phyloP scores from a whole-genome alignment of 805 yeast genomes.

The Schizosaccharomyces cryophilus region DNA sequence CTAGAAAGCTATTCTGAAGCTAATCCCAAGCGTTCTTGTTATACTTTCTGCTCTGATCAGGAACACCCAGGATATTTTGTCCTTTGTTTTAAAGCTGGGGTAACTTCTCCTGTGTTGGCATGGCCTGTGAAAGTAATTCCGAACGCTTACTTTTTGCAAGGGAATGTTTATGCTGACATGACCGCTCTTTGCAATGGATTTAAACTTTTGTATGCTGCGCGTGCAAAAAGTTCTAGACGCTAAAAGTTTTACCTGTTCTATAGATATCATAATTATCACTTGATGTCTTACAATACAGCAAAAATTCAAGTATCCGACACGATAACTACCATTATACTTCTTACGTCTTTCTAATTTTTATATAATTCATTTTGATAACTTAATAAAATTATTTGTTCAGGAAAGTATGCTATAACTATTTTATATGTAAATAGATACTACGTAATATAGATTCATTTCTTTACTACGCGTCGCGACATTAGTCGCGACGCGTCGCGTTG shows the following conservation, averaged over 20 bases:
- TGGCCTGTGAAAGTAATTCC: constrained; percentile 87
- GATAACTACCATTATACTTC: background rate
- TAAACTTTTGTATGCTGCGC: constrained; percentile 29
- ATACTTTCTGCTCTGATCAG: constrained; percentile 75
- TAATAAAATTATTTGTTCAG: background rate
- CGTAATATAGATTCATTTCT: too few species aligned
- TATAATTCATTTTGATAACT: background rate
- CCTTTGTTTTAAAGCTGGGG: constrained; percentile 56
- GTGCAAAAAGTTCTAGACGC: background rate
- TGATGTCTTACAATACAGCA: background rate
- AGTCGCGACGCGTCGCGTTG: background rate
- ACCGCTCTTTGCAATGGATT: constrained; percentile 79
- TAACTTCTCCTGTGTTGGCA: constrained; percentile 25
- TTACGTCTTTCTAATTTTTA: background rate
- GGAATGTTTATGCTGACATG: constrained; percentile 73
- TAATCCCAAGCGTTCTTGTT: constrained; percentile 69
- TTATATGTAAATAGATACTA: too few species aligned
- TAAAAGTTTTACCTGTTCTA: background rate
- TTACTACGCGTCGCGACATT: background rate
- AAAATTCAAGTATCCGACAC: background rate
- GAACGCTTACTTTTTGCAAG: constrained; percentile 47
- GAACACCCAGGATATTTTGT: constrained; percentile 85
- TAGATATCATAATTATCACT: background rate
- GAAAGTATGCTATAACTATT: background rate
- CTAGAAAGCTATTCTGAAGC: constrained; percentile 74